These are phyloP conservation scores for Pontederia crassipes DNA, from an alignment of 176 grass and related monocot species.

Conservation along the genomic window DNA sequence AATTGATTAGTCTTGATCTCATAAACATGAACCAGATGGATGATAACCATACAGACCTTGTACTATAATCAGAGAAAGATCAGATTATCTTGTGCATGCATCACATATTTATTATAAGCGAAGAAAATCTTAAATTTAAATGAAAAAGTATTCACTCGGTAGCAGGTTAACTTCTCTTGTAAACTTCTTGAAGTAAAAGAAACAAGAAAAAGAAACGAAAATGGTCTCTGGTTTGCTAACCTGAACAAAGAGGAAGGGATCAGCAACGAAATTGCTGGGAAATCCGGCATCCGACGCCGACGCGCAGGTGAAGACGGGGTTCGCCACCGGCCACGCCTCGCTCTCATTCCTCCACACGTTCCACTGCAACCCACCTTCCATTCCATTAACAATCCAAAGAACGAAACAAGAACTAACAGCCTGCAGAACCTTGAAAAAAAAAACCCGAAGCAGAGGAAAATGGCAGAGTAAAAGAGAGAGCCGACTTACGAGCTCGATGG, in stretches of 20 bases:
- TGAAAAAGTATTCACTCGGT: no score
- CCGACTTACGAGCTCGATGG: slow-evolving; percentile 49
- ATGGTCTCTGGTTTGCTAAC: slow-evolving; percentile 21
- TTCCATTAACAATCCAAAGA: neutral
- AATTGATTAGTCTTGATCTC: no score
- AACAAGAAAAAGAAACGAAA: neutral
- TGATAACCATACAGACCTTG: no score
- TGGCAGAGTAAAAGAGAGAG: neutral
- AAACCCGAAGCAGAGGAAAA: neutral
- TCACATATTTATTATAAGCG: neutral
- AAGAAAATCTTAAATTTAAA: no score
- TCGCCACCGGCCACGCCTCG: slow-evolving; percentile 72
- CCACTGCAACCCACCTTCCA: slow-evolving; percentile 28
- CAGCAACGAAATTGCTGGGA: slow-evolving; percentile 75
- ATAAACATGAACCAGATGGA: no score
- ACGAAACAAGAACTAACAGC: neutral
- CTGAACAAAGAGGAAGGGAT: slow-evolving; percentile 84
- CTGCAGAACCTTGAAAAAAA: neutral
- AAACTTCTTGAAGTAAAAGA: no score
- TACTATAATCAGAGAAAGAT: no score
- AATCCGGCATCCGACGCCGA: slow-evolving; percentile 36
- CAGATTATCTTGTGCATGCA: neutral
- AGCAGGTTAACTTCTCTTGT: no score
- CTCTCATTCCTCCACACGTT: slow-evolving; percentile 34
- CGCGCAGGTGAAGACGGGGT: slow-evolving; percentile 65